These are phyloP conservation scores for Yueomyces sinensis DNA, from an alignment of 805 yeast genomes.

Conservation along the genomic window DNA sequence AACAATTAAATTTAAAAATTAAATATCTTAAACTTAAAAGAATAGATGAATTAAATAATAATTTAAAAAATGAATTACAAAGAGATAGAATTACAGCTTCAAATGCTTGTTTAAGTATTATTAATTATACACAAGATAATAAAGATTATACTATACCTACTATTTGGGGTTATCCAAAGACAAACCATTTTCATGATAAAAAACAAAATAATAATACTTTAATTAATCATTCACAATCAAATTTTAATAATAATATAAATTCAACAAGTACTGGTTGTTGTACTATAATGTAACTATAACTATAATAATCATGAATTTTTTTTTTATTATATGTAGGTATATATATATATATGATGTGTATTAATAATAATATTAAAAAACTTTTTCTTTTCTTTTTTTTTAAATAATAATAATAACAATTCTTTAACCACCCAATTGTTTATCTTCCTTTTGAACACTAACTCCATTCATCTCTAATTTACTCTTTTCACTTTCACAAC, in stretches of 20 bases:
- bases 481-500: slow-evolving; percentile 69
- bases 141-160: slow-evolving; percentile 29
- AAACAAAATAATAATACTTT: slow-evolving; percentile 1
- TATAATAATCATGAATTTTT: no score
- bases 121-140: slow-evolving; percentile 23
- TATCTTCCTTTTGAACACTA: slow-evolving; percentile 6
- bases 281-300: slow-evolving; percentile 20
- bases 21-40: slow-evolving; percentile 47
- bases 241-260: no score
- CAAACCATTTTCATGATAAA: slow-evolving; percentile 26
- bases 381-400: no score
- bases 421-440: slow-evolving; percentile 6
- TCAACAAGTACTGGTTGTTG: slow-evolving; percentile 22
- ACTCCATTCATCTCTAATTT: slow-evolving; percentile 9
- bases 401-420: no score
- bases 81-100: slow-evolving; percentile 53
- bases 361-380: no score
- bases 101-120: slow-evolving; percentile 39
- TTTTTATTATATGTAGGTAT: no score
- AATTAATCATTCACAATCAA: no score
- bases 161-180: slow-evolving; percentile 27
- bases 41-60: slow-evolving; percentile 41
- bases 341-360: no score
- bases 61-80: slow-evolving; percentile 36
- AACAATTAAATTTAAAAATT: slow-evolving; percentile 29